Evolutionary conservation across 2,329 filamentous ascomycete species (phyloP).

Genomic region (Fusarium proliferatum): DNA sequence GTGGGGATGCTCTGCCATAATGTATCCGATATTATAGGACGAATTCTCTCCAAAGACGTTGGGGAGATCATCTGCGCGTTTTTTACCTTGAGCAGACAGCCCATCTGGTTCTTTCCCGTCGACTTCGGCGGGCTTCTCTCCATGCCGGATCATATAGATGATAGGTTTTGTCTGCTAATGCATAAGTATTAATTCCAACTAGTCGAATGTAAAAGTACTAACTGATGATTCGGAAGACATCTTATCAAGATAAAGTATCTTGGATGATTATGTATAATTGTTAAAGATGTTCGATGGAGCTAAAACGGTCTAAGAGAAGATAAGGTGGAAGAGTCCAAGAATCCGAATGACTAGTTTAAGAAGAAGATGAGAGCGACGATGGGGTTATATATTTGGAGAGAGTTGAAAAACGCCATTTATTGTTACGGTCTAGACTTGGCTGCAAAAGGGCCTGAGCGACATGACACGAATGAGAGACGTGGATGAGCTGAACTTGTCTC

Average conservation of each 20-base stretch:
- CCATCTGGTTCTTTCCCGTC: background rate
- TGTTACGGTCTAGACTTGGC: background rate
- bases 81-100: background rate
- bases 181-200: background rate
- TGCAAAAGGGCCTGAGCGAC: background rate
- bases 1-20: background rate
- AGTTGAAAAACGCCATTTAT: accelerated
- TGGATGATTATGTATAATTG: accelerated
- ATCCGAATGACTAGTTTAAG: too few relatives aligned
- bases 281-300: accelerated
- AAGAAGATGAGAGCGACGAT: accelerated
- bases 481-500: background rate
- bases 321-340: too few relatives aligned
- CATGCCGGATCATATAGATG: background rate
- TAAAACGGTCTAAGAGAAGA: too few relatives aligned
- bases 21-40: background rate
- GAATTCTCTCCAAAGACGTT: background rate
- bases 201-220: accelerated
- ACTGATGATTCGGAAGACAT: background rate
- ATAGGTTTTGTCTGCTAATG: background rate
- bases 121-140: background rate
- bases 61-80: background rate
- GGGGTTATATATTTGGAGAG: accelerated
- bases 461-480: background rate
- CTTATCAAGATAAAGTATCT: accelerated